phyloP scores from a whole-genome alignment of 2,329 filamentous ascomycete species.

The Xylaria sp. region DNA sequence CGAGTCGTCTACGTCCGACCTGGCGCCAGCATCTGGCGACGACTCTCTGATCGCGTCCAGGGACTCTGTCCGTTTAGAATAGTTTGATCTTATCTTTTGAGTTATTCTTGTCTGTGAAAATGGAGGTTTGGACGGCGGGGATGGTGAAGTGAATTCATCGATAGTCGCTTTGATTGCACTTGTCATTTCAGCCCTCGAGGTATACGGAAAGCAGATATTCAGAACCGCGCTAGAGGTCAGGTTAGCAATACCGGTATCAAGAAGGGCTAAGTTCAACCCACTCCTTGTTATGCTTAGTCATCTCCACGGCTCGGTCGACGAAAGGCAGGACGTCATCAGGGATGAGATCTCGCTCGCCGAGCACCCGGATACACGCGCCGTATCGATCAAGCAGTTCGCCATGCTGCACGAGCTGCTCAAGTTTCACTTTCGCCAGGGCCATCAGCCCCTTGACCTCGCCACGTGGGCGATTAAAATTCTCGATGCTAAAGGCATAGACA shows the following conservation, averaged over 20 bases:
- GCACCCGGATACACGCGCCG: slow-evolving; percentile 83
- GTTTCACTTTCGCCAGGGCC: slow-evolving; percentile 96
- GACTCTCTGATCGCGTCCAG: slow-evolving; percentile 62
- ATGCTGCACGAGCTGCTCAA: slow-evolving; percentile 90
- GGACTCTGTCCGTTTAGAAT: slow-evolving; percentile 60
- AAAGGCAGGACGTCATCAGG: slow-evolving; percentile 88
- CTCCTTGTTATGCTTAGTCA: slow-evolving; percentile 89
- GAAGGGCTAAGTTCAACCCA: slow-evolving; percentile 49
- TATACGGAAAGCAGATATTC: slow-evolving; percentile 98
- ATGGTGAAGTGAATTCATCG: slow-evolving; percentile 81
- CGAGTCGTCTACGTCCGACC: slow-evolving; percentile 61
- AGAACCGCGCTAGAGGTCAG: slow-evolving; percentile 63
- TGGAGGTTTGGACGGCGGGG: slow-evolving; percentile 71
- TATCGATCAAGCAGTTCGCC: slow-evolving; percentile 93
- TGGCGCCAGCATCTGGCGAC: slow-evolving; percentile 59
- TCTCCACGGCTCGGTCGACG: slow-evolving; percentile 83
- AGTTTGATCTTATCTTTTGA: slow-evolving; percentile 81
- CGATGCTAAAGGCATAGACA: slow-evolving; percentile 98
- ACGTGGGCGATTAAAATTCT: slow-evolving; percentile 97
- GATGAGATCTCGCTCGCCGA: slow-evolving; percentile 86
- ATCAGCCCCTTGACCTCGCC: slow-evolving; percentile 97
- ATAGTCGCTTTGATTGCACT: slow-evolving; percentile 89
- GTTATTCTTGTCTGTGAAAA: slow-evolving; percentile 91
- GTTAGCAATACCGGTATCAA: slow-evolving; percentile 9
- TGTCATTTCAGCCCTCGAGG: slow-evolving; percentile 94